Conservation (phyloP, 495 filamentous ascomycete species). For the Aspergillus cristatus region DNA sequence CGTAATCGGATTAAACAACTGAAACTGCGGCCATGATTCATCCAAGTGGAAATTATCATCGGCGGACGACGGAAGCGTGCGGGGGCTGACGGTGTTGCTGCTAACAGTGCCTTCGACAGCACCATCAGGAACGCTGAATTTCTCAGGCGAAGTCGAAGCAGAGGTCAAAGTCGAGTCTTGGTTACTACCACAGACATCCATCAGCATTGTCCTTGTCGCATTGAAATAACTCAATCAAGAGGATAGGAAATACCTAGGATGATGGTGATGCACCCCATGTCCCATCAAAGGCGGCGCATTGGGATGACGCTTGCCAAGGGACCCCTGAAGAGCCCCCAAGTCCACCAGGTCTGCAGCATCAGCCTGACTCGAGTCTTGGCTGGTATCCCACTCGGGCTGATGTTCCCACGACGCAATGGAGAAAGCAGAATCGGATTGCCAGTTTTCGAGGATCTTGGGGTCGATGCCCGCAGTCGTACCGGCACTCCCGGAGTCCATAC, state of each 20-base stretch:
- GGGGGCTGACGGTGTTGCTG: constrained; percentile 30
- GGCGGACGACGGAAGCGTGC: constrained; percentile 32
- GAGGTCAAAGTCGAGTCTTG: constrained; percentile 16
- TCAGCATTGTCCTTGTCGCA: constrained; percentile 4
- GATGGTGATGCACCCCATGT: constrained; percentile 13
- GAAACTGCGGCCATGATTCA: constrained; percentile 35
- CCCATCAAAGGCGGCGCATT: constrained; percentile 16
- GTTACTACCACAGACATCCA: constrained; percentile 10
- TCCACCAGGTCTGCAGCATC: constrained; percentile 30
- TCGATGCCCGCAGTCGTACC: constrained; percentile 38
- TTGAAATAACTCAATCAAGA: neutral
- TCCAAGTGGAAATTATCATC: constrained; percentile 38
- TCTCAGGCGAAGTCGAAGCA: constrained; percentile 18
- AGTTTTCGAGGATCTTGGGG: constrained; percentile 41
- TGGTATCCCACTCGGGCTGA: constrained; percentile 35
- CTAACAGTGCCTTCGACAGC: constrained; percentile 28
- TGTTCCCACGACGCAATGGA: constrained; percentile 35
- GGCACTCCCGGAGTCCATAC: constrained; percentile 39
- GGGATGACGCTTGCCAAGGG: constrained; percentile 15
- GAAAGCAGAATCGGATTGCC: constrained; percentile 32
- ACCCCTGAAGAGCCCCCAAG: constrained; percentile 22
- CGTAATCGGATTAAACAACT: constrained; percentile 29
- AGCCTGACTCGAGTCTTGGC: constrained; percentile 35
- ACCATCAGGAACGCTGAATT: constrained; percentile 23
- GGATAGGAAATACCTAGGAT: constrained; percentile 19